These are phyloP conservation scores for Aspergillus indologenus DNA, from an alignment of 495 filamentous ascomycete species.

Conservation along the genomic window DNA sequence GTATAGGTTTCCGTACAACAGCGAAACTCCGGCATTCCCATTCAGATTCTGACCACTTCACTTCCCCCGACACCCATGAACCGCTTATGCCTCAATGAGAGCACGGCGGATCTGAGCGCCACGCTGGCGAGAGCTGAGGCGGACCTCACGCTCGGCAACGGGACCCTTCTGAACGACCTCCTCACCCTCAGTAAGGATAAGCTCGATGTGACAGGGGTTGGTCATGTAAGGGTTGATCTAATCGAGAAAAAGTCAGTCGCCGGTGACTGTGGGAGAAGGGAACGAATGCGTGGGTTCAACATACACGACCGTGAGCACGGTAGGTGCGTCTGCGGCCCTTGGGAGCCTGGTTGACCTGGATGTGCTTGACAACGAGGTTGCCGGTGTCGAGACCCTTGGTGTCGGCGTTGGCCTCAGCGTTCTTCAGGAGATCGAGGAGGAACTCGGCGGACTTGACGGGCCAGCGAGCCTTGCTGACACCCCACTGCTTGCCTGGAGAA, in stretches of 20 bases:
- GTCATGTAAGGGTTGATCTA: constrained; percentile 99
- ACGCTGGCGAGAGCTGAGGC: constrained; percentile 84
- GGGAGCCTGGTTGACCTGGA: constrained; percentile 99
- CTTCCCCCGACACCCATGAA: constrained; percentile 30
- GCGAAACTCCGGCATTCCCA: constrained; percentile 34
- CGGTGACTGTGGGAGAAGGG: background rate
- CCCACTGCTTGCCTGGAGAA: constrained; percentile 88
- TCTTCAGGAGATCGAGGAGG: constrained; percentile 94
- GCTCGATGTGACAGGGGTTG: constrained; percentile 99
- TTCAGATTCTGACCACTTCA: constrained; percentile 28
- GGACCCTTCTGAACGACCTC: constrained; percentile 74
- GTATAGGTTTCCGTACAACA: constrained; percentile 39
- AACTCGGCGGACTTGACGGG: constrained; percentile 98
- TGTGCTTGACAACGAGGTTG: constrained; percentile 97
- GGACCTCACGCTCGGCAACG: constrained; percentile 58
- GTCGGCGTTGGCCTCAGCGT: constrained; percentile 98
- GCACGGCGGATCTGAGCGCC: constrained; percentile 73
- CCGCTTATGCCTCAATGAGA: constrained; percentile 72
- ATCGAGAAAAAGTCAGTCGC: background rate
- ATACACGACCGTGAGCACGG: constrained; percentile 98
- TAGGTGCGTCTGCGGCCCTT: constrained; percentile 98
- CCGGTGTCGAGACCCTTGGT: constrained; percentile 97
- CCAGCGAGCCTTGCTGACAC: constrained; percentile 96
- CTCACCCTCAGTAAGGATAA: constrained; percentile 98
- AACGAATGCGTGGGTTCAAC: constrained; percentile 34